A percentile compares a stretch with the other conserved stretches of the same genome.
Evolutionary conservation across 73 alveolate genomes (phyloP).

Genomic region (Paramecium sexaurelia): DNA sequence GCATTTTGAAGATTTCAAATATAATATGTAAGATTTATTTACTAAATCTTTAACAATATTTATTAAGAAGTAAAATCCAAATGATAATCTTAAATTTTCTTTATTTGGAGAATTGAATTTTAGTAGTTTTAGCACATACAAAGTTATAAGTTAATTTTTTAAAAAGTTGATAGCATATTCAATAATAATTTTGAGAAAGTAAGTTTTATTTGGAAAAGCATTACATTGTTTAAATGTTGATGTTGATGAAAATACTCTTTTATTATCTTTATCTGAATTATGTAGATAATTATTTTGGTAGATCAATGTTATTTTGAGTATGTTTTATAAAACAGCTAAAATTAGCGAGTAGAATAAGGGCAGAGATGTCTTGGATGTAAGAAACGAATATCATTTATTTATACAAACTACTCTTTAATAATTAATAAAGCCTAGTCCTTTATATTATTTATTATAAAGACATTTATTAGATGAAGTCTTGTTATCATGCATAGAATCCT

Average conservation of each 20-base stretch:
- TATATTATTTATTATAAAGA: conserved; percentile 13
- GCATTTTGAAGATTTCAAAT: conserved; percentile 44
- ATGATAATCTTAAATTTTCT: background rate
- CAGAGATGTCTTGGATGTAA: conserved; percentile 21
- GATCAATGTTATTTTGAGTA: background rate
- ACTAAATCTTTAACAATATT: conserved; percentile 3
- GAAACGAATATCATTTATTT: conserved; percentile 40
- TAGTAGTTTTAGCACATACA: background rate
- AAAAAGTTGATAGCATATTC: conserved; percentile 1
- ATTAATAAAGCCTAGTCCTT: conserved; percentile 38
- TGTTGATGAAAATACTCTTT: conserved; percentile 36
- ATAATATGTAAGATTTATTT: conserved; percentile 32
- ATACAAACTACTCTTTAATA: background rate
- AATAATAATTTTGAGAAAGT: background rate
- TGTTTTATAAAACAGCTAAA: background rate
- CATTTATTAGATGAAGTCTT: background rate
- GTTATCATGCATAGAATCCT: background rate
- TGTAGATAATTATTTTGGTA: conserved; percentile 42
- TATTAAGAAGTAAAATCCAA: background rate
- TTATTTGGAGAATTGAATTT: conserved; percentile 36
- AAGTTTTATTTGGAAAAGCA: conserved; percentile 44
- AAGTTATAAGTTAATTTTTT: background rate
- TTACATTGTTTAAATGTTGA: conserved; percentile 21
- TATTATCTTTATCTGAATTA: background rate
- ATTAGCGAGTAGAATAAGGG: background rate